These are phyloP conservation scores for Gracilaria domingensis DNA, from an alignment of 23 red algal genomes.

Conservation along the genomic window DNA sequence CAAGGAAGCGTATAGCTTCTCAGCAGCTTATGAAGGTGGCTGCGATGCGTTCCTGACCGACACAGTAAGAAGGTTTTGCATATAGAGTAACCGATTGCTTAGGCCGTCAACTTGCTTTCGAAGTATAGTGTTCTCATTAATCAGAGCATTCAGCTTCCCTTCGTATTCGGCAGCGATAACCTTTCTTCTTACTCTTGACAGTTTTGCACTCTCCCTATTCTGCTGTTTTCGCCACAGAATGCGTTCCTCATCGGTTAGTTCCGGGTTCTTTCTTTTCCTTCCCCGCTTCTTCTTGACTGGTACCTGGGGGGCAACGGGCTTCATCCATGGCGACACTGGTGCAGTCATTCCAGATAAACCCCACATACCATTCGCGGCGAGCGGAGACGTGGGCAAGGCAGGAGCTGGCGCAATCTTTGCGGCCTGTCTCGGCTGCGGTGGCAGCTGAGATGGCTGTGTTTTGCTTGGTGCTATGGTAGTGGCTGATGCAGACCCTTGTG, in stretches of 20 bases:
- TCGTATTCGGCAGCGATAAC: conserved; percentile 75
- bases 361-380: conserved; percentile 35
- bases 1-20: background rate
- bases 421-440: conserved; percentile 28
- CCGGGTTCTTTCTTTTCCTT: conserved; percentile 74
- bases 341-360: background rate
- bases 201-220: conserved; percentile 76
- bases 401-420: conserved; percentile 56
- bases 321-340: background rate
- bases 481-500: background rate
- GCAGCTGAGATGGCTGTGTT: background rate
- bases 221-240: conserved; percentile 65
- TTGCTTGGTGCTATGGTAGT: background rate
- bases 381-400: background rate
- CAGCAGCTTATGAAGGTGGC: background rate
- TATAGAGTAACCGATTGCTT: conserved; percentile 46
- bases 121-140: conserved; percentile 58
- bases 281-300: conserved; percentile 64
- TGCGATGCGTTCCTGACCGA: conserved; percentile 39
- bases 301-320: background rate
- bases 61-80: conserved; percentile 73
- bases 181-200: conserved; percentile 67
- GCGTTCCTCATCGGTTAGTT: conserved; percentile 71
- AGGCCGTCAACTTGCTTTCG: conserved; percentile 62
- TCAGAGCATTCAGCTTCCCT: conserved; percentile 33